Base-by-base conservation (phyloP, 192 early-diverging fungal species). In the Dissophora globulifera region DNA sequence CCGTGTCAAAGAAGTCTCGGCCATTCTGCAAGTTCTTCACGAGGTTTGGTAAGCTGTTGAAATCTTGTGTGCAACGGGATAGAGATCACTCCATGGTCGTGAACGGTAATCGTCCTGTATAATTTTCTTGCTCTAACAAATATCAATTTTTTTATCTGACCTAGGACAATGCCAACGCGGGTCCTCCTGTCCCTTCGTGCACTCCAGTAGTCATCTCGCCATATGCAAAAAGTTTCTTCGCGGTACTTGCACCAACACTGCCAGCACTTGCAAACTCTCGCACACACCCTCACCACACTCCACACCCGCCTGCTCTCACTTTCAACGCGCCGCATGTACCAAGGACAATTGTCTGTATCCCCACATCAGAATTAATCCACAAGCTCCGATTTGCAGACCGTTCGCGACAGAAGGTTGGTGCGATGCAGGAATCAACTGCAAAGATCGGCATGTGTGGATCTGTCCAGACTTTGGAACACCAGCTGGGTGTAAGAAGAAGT, bases 391-490 rank as follows among this genome's bases (percentile, higher is more conserved):
- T 17, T 93, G 91, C 46, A 82, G 83, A 27, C 76, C 76, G 2
- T 93, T 93, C 81, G 85, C 86, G 0, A 81, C 82, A 20, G 81
- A 85, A 32, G 90, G 90, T 0, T 88, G 78, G 62, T 93, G 91
- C 61, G 72, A 82, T 12, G 80, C 82, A 40, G 91, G 88, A 19
- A 29, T 22, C 0, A 58, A 64, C 8, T 93, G 91, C 57, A 67
- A 69, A 19, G 70, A 88, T 50, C 83, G 87, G 4, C 91, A 93
- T 70, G 83, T 90, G 5, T 84, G 84, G 72, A 84, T 90, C 20
- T 93, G 91, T 41, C 91, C 91, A 0, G 88, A 88, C 60, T 90
- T 89, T 82, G 83, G 80, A 0, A 87, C 87, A 17, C 85, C 86
- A 23, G 79, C 79, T 12, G 84, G 85, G 25, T 93, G 91, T 54